These are phyloP conservation scores for Clarireedia paspali DNA, from an alignment of 2,329 filamentous ascomycete genomes.

Conservation along the genomic window DNA sequence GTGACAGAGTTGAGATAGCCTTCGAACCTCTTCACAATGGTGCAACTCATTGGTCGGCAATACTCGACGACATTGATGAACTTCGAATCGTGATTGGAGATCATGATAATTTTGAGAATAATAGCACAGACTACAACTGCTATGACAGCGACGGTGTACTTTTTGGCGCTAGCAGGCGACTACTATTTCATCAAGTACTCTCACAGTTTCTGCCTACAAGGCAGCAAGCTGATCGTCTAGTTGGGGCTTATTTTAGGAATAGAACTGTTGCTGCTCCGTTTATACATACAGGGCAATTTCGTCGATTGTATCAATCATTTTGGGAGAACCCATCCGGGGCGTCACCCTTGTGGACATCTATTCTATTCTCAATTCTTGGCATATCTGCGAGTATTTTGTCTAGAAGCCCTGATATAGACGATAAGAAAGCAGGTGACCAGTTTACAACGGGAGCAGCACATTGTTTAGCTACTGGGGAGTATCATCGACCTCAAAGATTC, in stretches of 20 bases:
- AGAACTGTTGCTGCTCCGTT: slow-evolving; percentile 16
- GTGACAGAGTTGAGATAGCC: not conserved
- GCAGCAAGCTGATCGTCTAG: slow-evolving; percentile 15
- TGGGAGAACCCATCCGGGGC: slow-evolving; percentile 12
- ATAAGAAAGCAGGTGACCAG: not conserved
- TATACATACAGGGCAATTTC: slow-evolving; percentile 20
- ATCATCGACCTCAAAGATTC: slow-evolving; percentile 38
- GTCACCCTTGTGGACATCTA: slow-evolving; percentile 21
- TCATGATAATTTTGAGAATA: not conserved
- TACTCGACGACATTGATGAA: slow-evolving; percentile 21
- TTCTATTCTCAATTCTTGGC: slow-evolving; percentile 20
- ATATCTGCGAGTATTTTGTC: slow-evolving; percentile 10
- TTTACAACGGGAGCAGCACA: slow-evolving; percentile 31
- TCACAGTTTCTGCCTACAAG: slow-evolving; percentile 16
- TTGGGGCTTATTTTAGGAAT: slow-evolving; percentile 15
- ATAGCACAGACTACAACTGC: not conserved
- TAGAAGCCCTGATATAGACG: not conserved
- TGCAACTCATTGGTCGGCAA: slow-evolving; percentile 19
- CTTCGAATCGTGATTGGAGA: slow-evolving; percentile 9
- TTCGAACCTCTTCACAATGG: slow-evolving; percentile 9
- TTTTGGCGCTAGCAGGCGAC: not conserved
- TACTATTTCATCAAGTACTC: slow-evolving; percentile 13
- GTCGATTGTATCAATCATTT: slow-evolving; percentile 19
- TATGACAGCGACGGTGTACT: not conserved
- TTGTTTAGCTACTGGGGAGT: slow-evolving; percentile 43